These are phyloP conservation scores for Albophoma yamanashiensis DNA, from an alignment of 2,329 filamentous ascomycete species.

Conservation along the genomic window DNA sequence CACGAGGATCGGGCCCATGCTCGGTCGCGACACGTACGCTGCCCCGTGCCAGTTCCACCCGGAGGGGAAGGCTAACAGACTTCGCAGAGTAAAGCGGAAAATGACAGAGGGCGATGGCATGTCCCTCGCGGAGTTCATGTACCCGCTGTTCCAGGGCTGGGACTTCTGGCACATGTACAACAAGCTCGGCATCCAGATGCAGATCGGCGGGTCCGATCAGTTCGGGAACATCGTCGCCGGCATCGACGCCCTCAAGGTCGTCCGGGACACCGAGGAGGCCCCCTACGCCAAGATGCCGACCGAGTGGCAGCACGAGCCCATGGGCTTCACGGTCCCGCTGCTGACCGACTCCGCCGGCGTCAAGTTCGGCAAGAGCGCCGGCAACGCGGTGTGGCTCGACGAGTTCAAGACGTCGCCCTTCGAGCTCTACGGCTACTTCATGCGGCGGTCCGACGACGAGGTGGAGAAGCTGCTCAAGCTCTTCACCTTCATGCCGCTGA, in stretches of 20 bases:
- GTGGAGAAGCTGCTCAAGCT: slow-evolving; percentile 75
- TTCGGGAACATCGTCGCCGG: slow-evolving; percentile 93
- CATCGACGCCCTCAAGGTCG: slow-evolving; percentile 71
- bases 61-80: slow-evolving; percentile 7
- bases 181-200: slow-evolving; percentile 60
- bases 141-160: slow-evolving; percentile 89
- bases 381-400: slow-evolving; percentile 92
- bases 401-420: slow-evolving; percentile 68
- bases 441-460: slow-evolving; percentile 70
- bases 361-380: slow-evolving; percentile 92
- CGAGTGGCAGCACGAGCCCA: slow-evolving; percentile 44
- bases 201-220: slow-evolving; percentile 92
- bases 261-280: slow-evolving; percentile 47
- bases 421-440: slow-evolving; percentile 85
- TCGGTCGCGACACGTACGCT: slow-evolving; percentile 76
- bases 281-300: slow-evolving; percentile 26
- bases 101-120: slow-evolving; percentile 82
- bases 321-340: slow-evolving; percentile 85
- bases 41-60: background rate
- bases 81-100: slow-evolving; percentile 60
- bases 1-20: slow-evolving; percentile 74
- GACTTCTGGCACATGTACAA: slow-evolving; percentile 87
- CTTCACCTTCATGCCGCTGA: slow-evolving; percentile 76
- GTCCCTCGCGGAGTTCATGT: slow-evolving; percentile 87
- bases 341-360: slow-evolving; percentile 74